A percentile compares a stretch with the other conserved stretches of the same genome.
phyloP scores from a whole-genome alignment of 176 grass and related monocot species.

The Triticum timopheevii region DNA sequence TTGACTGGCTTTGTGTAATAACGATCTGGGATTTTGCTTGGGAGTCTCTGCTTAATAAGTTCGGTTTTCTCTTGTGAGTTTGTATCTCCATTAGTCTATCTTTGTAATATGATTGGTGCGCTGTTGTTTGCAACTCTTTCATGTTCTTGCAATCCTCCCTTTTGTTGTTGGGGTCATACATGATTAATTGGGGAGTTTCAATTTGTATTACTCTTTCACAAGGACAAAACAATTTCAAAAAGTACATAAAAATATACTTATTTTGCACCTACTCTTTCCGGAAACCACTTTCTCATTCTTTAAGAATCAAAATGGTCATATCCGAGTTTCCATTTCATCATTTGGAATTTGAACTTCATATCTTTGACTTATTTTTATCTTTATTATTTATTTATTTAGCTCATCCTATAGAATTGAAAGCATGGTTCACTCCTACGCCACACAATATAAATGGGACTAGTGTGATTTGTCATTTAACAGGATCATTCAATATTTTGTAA shows the following conservation, averaged over 20 bases:
- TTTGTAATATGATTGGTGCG: background rate
- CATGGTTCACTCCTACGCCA: background rate
- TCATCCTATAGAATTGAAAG: background rate
- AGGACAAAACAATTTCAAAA: too few relatives aligned
- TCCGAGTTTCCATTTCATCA: background rate
- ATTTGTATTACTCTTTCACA: background rate
- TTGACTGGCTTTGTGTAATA: slow-evolving; percentile 42
- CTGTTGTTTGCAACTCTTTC: background rate
- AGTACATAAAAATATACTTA: background rate
- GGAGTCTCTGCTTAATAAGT: background rate
- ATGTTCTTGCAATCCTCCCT: background rate
- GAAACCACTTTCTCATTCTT: background rate
- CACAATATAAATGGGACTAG: background rate
- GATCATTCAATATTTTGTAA: too few relatives aligned
- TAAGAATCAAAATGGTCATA: background rate
- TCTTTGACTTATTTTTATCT: background rate
- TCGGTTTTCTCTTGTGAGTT: slow-evolving; percentile 5
- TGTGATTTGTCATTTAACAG: background rate
- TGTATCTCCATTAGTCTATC: background rate
- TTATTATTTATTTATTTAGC: background rate
- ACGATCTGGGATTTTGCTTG: slow-evolving; percentile 16
- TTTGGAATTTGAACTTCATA: background rate
- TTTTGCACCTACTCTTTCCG: background rate
- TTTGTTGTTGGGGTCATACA: background rate
- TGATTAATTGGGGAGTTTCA: too few relatives aligned